Base-by-base conservation (phyloP, 2,329 filamentous ascomycete genomes). In the Tolypocladium album region DNA sequence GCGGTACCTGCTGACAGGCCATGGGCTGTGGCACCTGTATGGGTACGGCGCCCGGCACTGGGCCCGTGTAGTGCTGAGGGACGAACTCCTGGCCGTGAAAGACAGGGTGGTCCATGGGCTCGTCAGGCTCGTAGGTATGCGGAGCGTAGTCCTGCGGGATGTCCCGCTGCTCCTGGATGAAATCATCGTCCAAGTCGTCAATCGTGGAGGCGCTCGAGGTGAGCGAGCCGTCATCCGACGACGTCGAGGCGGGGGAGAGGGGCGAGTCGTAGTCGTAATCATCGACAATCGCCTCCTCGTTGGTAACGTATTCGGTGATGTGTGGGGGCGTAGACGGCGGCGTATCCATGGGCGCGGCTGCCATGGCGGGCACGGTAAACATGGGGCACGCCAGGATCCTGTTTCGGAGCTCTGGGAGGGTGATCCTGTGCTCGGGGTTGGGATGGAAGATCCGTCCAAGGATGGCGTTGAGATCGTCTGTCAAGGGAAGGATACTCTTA, bases 401-500 rank as follows among this genome's bases (percentile, higher is more conserved):
- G 65, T 84, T 80, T 69, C 88, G 86, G 60, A 99, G 82, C 75
- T 96, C 89, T 60, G 85, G 76, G 64, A 99, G 82, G 60, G 87
- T 88, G 70, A 96, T 92, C 73, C 94, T 83, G 72, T 90, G 85
- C 68, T 86, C 82, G 60, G 94, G 92, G 75, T 94, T 87, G 73
- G 86, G 85, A 70, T 93, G 88, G 74, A 99, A 99, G 68, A 97
- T 89, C 69, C 88, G 85, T 66, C 86, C 87, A 68, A 99, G 78
- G 64, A 99, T 95, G 71, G 84, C 81, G 77, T 97, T 92, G 72
- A 97, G 82, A 71, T 97, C 92, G 71, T 90, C 82, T 60, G 94
- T 92, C 69, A 99, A 77, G 27, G 94, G 93, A 60, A 99, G 82
- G 68, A 99, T 99, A 63, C 91, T 89, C 79, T 92, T 89, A 65